phyloP scores from a whole-genome alignment of 331 rosid genomes.

The Prunus yedoensis region DNA sequence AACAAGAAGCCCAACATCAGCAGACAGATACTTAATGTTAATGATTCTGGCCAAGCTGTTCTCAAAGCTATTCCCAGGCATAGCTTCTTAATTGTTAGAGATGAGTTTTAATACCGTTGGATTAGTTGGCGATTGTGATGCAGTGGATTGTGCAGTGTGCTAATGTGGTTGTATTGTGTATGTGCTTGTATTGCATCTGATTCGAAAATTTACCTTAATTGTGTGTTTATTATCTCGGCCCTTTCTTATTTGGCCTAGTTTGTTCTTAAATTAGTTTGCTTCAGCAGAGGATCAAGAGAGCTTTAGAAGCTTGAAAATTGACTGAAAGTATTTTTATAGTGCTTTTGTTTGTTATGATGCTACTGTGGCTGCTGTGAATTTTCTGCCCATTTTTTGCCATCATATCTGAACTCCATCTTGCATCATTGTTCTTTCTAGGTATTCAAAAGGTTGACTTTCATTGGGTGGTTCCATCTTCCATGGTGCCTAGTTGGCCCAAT shows the following conservation, averaged over 20 bases:
- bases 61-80: not conserved
- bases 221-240: not conserved
- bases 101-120: not conserved
- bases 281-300: not conserved
- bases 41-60: constrained; percentile 1
- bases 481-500: too few relatives aligned
- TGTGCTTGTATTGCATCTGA: constrained; percentile 9
- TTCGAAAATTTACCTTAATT: not conserved
- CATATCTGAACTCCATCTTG: not conserved
- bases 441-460: too few relatives aligned
- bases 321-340: not conserved
- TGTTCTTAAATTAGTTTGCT: not conserved
- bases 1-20: constrained; percentile 32
- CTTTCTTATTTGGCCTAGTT: not conserved
- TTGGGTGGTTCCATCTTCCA: too few relatives aligned
- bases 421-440: not conserved
- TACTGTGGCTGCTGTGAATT: not conserved
- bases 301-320: not conserved
- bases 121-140: constrained; percentile 17
- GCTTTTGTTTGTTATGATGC: not conserved
- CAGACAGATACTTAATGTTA: constrained; percentile 46
- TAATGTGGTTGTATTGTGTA: constrained; percentile 7
- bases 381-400: not conserved
- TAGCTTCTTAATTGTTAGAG: constrained; percentile 7
- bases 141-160: constrained; percentile 19